Base-by-base conservation (phyloP, 2,329 filamentous ascomycete genomes). In the Volutella citrinella region DNA sequence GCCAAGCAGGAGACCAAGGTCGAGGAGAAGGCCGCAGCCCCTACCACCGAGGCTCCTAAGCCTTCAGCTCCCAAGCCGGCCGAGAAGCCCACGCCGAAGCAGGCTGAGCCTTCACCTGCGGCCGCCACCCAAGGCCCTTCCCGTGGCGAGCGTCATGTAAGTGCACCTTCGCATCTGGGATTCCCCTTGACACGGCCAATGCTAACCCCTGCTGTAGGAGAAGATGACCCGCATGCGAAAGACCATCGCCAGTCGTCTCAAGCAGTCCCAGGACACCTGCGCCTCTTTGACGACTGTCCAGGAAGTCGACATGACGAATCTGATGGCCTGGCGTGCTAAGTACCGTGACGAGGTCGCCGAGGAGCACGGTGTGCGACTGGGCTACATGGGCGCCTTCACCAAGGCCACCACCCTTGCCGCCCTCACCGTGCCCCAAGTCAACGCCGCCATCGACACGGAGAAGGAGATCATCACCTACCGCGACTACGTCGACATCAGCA, bases 321-420 rank as follows among this genome's bases (percentile, higher is more conserved):
- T 87, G 43, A 87, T 87, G 59, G 69, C 79, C 40, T 59, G 56
- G 56, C 74, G 78, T 13, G 67, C 80, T 30, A 75, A 82, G 30
- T 86, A 85, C 73, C 86, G 84, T 69, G 56, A 59, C 14, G 51
- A 54, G 15, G 55, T 59, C 9, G 42, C 46, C 1, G 51, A 59
- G 24, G 38, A 46, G 34, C 45, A 56, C 33, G 56, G 56, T 18
- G 55, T 59, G 14, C 43, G 51, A 0, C 76, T 87, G 27, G 84
- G 81, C 10, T 80, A 87, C 62, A 87, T 87, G 63, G 83, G 86
- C 61, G 82, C 86, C 65, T 72, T 87, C 48, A 75, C 86, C 64
- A 87, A 87, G 66, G 82, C 82, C 37, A 73, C 80, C 38, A 80
- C 78, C 26, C 66, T 76, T 24, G 83, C 82, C 32, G 78, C 81